Percentiles rank a stretch among this genome's conserved stretches.
phyloP scores from a whole-genome alignment of 495 filamentous ascomycete species.

The Immersiella caudata region DNA sequence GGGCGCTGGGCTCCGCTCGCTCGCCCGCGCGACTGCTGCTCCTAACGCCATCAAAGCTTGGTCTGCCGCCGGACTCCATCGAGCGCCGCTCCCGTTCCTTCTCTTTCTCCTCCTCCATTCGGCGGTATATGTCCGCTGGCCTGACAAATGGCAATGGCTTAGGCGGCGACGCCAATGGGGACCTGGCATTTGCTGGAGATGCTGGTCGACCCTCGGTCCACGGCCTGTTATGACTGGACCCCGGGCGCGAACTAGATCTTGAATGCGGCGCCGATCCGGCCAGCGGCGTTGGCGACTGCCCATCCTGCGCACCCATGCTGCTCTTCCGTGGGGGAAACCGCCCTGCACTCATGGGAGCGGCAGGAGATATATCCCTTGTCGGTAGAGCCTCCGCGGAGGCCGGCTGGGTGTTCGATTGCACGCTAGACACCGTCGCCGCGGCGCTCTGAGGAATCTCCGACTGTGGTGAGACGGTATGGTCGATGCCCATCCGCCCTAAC shows the following conservation, averaged over 20 bases:
- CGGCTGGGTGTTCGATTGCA: slow-evolving; percentile 18
- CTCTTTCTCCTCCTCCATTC: slow-evolving; percentile 68
- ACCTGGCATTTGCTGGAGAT: slow-evolving; percentile 37
- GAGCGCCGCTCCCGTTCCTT: slow-evolving; percentile 52
- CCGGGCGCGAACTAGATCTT: slow-evolving; percentile 27
- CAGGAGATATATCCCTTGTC: slow-evolving; percentile 24
- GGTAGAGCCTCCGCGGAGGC: slow-evolving; percentile 3
- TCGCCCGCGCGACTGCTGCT: neutral
- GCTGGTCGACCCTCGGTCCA: slow-evolving; percentile 37
- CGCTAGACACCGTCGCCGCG: slow-evolving; percentile 22
- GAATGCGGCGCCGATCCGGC: slow-evolving; percentile 26
- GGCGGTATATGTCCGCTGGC: slow-evolving; percentile 78
- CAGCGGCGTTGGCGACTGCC: slow-evolving; percentile 26
- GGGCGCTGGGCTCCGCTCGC: neutral
- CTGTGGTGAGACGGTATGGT: slow-evolving; percentile 20
- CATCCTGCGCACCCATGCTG: slow-evolving; percentile 55
- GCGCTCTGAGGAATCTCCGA: slow-evolving; percentile 17
- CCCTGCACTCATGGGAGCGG: slow-evolving; percentile 30
- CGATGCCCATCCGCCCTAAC: slow-evolving; percentile 20
- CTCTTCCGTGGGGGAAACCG: slow-evolving; percentile 62
- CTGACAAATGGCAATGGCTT: slow-evolving; percentile 67
- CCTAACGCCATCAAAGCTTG: slow-evolving; percentile 45
- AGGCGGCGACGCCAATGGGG: slow-evolving; percentile 26
- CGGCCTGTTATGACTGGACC: slow-evolving; percentile 32
- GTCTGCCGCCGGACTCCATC: slow-evolving; percentile 51